phyloP scores from a whole-genome alignment of 169 alveolate species.

The Cryptosporidium andersoni region DNA sequence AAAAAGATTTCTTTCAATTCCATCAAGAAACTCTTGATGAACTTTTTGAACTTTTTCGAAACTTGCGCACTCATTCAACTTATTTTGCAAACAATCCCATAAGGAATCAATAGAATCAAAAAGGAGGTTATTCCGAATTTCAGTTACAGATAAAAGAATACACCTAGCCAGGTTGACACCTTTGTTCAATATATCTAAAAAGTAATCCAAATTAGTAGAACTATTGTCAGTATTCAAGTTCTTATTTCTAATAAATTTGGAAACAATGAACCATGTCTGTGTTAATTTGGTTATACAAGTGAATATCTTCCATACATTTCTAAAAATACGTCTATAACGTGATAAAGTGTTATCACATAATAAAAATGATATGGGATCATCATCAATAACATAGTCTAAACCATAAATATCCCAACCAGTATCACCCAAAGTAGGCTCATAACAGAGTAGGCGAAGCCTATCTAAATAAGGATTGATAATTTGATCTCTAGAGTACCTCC shows the following conservation, averaged over 20 bases:
- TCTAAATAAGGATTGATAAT: background rate
- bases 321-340: slow-evolving; percentile 17
- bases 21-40: slow-evolving; percentile 3
- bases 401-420: slow-evolving; percentile 84
- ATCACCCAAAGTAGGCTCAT: slow-evolving; percentile 74
- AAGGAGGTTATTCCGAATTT: slow-evolving; percentile 1
- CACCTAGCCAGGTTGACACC: slow-evolving; percentile 24
- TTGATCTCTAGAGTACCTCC: background rate
- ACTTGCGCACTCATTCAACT: background rate
- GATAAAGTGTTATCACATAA: background rate
- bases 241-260: slow-evolving; percentile 9
- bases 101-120: slow-evolving; percentile 28
- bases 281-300: slow-evolving; percentile 10
- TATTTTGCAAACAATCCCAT: slow-evolving; percentile 7
- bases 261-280: slow-evolving; percentile 1
- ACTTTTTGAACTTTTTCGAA: background rate
- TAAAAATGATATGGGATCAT: background rate
- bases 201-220: background rate
- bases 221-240: background rate
- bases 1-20: slow-evolving; percentile 37
- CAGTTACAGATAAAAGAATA: slow-evolving; percentile 7
- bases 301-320: slow-evolving; percentile 19
- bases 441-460: background rate
- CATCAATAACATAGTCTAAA: slow-evolving; percentile 77
- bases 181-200: slow-evolving; percentile 8